Evolutionary conservation across 2,329 filamentous ascomycete genomes (phyloP), one percentile per base, ranked within the genome.

Genomic region (Xylaria multiplex): DNA sequence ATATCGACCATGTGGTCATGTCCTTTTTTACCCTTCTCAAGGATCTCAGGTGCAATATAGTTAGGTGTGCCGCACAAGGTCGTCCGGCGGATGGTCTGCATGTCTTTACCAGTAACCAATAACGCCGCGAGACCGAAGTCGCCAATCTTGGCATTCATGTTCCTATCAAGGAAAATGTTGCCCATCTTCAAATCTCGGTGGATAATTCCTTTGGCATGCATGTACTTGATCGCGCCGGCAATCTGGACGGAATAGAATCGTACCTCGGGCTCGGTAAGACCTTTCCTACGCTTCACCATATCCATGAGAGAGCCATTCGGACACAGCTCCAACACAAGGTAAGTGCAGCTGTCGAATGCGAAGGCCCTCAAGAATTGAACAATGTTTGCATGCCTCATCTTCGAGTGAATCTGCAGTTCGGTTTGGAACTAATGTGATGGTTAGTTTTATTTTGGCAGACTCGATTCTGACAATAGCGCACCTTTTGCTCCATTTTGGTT

Each of bases 1-100:
- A 99, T 92, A 77, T 99, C 96, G 3, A 99, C 96, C 83, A 96
- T 97, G 77, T 98, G 94, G 71, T 97, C 96, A 77, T 99, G 96
- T 0, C 96, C 96, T 74, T 95, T 93, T 76, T 93, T 96, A 40
- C 91, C 93, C 83, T 96, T 97, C 76, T 97, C 93, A 58, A 99
- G 81, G 68, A 99, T 97, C 76, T 99, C 96, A 0, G 96, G 96
- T 0, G 96, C 96, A 72, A 99, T 97, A 78, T 99, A 99, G 79
- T 99, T 99, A 1, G 96, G 96, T 4, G 96, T 99, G 65, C 96
- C 96, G 73, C 96, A 99, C 66, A 99, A 88, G 6, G 96, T 99
- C 30, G 93, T 97, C 74, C 96, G 88, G 70, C 96, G 89, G 74
- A 89, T 89, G 66, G 88, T 93, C 78, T 90, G 90, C 86, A 93